Base-by-base conservation (phyloP, 1,284 basidiomycete genomes). In the Ganoderma leucocontextum region DNA sequence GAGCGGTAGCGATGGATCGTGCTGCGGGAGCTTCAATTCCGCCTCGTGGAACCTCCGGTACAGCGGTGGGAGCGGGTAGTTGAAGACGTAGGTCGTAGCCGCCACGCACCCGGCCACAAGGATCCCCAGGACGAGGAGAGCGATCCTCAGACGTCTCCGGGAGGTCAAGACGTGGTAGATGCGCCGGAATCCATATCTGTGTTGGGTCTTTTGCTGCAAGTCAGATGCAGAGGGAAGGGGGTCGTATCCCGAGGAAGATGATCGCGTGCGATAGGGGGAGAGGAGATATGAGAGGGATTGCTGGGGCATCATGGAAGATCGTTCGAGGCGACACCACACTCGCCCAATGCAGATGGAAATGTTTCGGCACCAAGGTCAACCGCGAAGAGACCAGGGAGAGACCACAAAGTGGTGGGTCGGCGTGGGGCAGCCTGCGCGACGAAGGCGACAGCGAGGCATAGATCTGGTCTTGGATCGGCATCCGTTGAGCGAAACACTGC, bases 1-100 rank as follows among this genome's bases (percentile, higher is more conserved):
- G 22, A 75, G 78, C 0, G 82, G 80, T 4, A 81, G 68, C 12
- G 76, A 75, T 0, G 80, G 76, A 64, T 84, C 74, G 70, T 86
- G 82, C 59, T 87, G 85, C 0, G 85, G 83, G 0, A 89, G 73
- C 8, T 57, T 70, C 60, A 83, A 78, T 72, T 89, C 87, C 36
- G 80, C 82, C 60, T 80, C 77, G 47, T 82, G 80, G 69, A 84
- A 88, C 36, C 77, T 64, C 64, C 82, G 76, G 70, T 85, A 88
- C 13, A 85, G 73, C 0, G 86, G 86, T 0, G 86, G 87, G 7
- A 73, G 69, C 13, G 70, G 65, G 42, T 72, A 68, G 42, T 64
- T 55, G 59, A 72, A 41, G 17, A 70, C 55, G 19, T 69, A 66
- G 38, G 68, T 39, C n/a, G 55, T 42, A 2, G 42, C 63, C 8